These are phyloP conservation scores for Poterioochromonas sp. DNA, from an alignment of 352 stramenopile genomes.

Conservation along the genomic window DNA sequence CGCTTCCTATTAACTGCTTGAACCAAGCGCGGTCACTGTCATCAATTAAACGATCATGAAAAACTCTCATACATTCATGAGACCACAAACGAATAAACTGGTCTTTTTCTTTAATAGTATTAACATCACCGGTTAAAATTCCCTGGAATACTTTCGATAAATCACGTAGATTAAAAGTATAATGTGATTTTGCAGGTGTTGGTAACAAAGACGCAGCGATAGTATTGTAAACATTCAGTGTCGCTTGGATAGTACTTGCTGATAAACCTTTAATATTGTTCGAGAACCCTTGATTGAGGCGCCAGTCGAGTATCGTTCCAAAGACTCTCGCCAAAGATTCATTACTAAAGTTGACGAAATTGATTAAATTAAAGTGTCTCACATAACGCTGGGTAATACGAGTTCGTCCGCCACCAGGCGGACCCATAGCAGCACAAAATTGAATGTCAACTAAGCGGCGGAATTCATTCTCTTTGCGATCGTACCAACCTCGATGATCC, in stretches of 20 bases:
- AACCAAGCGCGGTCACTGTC: constrained; percentile 75
- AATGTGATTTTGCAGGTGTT: constrained; percentile 82
- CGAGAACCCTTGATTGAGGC: constrained; percentile 61
- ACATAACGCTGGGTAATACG: constrained; percentile 81
- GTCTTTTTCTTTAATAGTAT: constrained; percentile 66
- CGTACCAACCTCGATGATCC: constrained; percentile 84
- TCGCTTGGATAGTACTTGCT: constrained; percentile 60
- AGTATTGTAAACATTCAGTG: constrained; percentile 79
- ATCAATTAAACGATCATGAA: constrained; percentile 78
- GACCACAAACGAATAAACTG: constrained; percentile 75
- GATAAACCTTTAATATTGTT: constrained; percentile 66
- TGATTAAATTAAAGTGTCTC: constrained; percentile 82
- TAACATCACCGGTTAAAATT: constrained; percentile 64
- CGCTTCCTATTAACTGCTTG: constrained; percentile 45
- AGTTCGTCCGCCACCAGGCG: constrained; percentile 73
- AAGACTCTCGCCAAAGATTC: constrained; percentile 74
- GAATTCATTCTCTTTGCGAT: constrained; percentile 81
- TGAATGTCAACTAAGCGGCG: constrained; percentile 81
- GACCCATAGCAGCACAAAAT: constrained; percentile 80
- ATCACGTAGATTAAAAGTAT: constrained; percentile 86
- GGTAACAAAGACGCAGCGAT: constrained; percentile 74
- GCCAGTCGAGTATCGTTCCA: constrained; percentile 74
- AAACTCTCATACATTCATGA: constrained; percentile 78
- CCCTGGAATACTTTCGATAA: constrained; percentile 81
- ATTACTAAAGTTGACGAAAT: constrained; percentile 79